phyloP scores from a whole-genome alignment of 148 eudicot genomes.

The Silene uniflora region DNA sequence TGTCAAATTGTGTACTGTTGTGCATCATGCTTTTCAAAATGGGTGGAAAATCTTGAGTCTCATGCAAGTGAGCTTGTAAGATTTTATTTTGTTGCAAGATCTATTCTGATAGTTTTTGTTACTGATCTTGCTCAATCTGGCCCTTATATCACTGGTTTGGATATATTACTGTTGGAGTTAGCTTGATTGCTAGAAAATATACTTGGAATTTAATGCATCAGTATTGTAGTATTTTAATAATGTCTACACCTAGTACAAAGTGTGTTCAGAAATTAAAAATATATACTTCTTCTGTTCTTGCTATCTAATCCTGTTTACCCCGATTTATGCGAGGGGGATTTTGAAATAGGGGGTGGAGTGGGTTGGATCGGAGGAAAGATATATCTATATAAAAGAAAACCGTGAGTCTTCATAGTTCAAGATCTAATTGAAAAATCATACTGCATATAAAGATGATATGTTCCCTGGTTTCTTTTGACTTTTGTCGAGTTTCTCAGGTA shows the following conservation, averaged over 20 bases:
- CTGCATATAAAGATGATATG: neutral
- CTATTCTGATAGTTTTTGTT: neutral
- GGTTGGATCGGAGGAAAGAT: no score
- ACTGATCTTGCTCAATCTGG: neutral
- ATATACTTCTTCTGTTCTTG: neutral
- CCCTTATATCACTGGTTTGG: neutral
- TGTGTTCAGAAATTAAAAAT: neutral
- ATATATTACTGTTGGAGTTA: neutral
- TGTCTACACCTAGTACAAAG: neutral
- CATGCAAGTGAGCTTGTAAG: neutral
- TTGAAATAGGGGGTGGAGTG: no score
- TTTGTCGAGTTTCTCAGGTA: neutral
- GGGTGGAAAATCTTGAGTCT: neutral
- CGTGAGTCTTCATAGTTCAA: no score
- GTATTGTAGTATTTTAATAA: neutral
- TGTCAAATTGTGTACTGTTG: neutral
- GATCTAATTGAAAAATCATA: no score
- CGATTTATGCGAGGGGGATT: no score
- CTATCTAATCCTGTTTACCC: neutral
- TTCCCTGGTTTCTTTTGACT: neutral
- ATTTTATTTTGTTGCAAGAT: neutral
- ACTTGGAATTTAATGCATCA: neutral
- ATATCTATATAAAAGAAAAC: neutral
- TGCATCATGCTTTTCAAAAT: neutral
- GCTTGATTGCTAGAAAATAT: neutral